Percentiles rank a stretch among this genome's conserved stretches.
phyloP scores from a whole-genome alignment of 495 filamentous ascomycete genomes.

The Pyrenula massariospora region DNA sequence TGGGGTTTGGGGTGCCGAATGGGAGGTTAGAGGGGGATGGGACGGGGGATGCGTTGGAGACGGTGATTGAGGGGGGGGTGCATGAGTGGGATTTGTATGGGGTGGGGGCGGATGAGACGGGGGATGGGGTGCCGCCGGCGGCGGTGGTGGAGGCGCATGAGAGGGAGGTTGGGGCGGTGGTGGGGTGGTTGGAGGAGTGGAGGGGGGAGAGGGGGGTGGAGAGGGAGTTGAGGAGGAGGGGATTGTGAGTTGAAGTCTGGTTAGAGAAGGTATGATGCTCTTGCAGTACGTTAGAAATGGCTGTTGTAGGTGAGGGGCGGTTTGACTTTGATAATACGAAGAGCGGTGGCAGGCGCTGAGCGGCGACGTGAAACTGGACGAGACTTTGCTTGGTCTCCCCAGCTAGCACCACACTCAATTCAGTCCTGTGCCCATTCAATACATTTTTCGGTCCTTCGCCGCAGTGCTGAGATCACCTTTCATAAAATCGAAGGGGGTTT shows the following conservation, averaged over 20 bases:
- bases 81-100: constrained; percentile 70
- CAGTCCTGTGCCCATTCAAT: too few relatives aligned
- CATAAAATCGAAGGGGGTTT: too few relatives aligned
- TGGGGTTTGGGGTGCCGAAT: constrained; percentile 32
- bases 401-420: too few relatives aligned
- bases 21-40: constrained; percentile 53
- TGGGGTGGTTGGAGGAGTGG: constrained; percentile 5
- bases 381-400: too few relatives aligned
- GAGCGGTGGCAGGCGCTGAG: too few relatives aligned
- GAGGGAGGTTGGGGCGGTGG: constrained; percentile 24
- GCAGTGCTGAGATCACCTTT: too few relatives aligned
- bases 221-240: constrained; percentile 1
- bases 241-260: neutral
- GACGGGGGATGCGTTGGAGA: neutral
- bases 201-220: constrained; percentile 8
- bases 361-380: too few relatives aligned
- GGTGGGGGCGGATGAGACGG: constrained; percentile 47
- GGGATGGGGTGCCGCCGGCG: constrained; percentile 34
- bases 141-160: constrained; percentile 39
- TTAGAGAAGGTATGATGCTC: too few relatives aligned
- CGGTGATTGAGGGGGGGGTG: constrained; percentile 26
- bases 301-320: too few relatives aligned
- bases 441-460: too few relatives aligned
- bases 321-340: too few relatives aligned
- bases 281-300: too few relatives aligned